These are phyloP conservation scores for Trichosporon asahii DNA, from an alignment of 1,284 basidiomycete species.

Conservation along the genomic window DNA sequence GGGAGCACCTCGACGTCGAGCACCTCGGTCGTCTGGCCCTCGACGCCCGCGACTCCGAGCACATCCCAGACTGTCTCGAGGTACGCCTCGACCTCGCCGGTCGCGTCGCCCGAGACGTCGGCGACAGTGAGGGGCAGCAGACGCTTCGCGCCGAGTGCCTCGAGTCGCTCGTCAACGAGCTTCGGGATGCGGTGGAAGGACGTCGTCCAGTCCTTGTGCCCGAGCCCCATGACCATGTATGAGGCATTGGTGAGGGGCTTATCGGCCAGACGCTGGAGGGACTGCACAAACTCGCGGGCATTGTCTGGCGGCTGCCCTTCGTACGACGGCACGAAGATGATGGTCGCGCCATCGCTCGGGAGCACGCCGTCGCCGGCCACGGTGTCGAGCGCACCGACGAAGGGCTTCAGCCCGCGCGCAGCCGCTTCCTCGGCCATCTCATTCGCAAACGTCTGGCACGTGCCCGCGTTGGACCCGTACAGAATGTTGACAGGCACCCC, in stretches of 20 bases:
- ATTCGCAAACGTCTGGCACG: conserved; percentile 58
- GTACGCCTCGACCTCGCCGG: conserved; percentile 1
- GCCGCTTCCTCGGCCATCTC: conserved; percentile 54
- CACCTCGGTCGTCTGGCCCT: background rate
- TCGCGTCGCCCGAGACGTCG: background rate
- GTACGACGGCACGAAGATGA: conserved; percentile 58
- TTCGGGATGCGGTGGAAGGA: conserved; percentile 58
- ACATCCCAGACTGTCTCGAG: background rate
- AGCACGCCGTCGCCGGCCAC: conserved; percentile 45
- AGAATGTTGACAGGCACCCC: background rate
- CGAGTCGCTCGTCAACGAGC: conserved; percentile 53
- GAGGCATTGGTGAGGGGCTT: conserved; percentile 47
- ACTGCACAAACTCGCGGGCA: background rate
- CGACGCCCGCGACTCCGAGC: background rate
- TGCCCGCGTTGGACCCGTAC: conserved; percentile 43
- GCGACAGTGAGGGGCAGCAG: conserved; percentile 27
- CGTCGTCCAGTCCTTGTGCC: conserved; percentile 57
- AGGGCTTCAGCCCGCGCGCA: conserved; percentile 53
- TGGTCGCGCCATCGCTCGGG: conserved; percentile 55
- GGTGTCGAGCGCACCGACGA: conserved; percentile 54
- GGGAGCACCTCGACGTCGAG: conserved; percentile 3
- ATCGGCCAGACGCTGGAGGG: background rate
- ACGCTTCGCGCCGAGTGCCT: conserved; percentile 51
- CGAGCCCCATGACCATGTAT: conserved; percentile 58
- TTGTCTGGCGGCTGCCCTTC: conserved; percentile 50